Base-by-base conservation (phyloP, 345 rosid species). In the Rhizophora mangle region DNA sequence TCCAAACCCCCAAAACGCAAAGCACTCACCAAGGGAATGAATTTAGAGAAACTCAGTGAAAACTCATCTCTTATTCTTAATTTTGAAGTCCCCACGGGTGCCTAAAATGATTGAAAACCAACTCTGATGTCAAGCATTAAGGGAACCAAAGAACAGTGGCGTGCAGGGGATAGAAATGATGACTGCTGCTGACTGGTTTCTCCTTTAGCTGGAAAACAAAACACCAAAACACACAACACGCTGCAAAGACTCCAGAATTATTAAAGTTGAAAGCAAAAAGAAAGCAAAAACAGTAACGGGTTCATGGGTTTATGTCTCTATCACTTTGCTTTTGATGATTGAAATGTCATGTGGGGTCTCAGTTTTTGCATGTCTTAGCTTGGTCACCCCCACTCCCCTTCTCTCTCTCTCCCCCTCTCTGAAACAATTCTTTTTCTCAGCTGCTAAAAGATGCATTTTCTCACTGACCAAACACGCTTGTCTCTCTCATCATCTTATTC, bases 61-160 rank as follows among this genome's bases (percentile, higher is more conserved):
- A 76, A 63, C 74, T 81, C 83, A 79, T 79, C 67, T 74, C 46
- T 43, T 62, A 76, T 71, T 76, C 66, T 59, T 71, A 66, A 73
- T 74, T 68, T 51, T 60, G 73, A 80, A 70, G 71, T 60, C 64
- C 67, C 62, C 67, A 47, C 2, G 54, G 73, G 75, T 71, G 84
- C 24, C 57, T 55, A 76, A 71, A 82, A 88, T 83, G 84, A 85
- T 82, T 79, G 77, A 76, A 47, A 60, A 60, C 74, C 68, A 83
- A 82, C 79, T 58, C 72, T 46, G 72, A 82, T 85, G 98, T 82
- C 74, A 71, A 82, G 96, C 86, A 88, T 83, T 79, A 72, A 80
- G 86, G 89, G 73, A 86, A 82, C 91, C 86, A 75, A 71, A 59
- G 47, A 82, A 76, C 76, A 79, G 78, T 68, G 73, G 72, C 74